phyloP scores from a whole-genome alignment of 2,329 filamentous ascomycete species.

The Rhynchosporium graminicola region DNA sequence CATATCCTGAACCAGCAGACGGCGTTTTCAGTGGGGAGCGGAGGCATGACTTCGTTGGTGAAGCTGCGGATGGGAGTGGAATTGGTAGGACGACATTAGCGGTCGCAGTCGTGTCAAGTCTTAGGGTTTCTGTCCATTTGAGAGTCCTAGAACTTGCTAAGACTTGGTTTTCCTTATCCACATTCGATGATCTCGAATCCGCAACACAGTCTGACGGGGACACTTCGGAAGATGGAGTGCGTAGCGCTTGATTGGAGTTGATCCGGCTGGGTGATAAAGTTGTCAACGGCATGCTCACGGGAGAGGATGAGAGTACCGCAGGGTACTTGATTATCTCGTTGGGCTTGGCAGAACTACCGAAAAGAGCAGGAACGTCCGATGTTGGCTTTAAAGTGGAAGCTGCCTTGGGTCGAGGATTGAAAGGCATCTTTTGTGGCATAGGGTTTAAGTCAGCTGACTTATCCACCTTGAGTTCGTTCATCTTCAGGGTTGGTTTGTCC shows the following conservation, averaged over 20 bases:
- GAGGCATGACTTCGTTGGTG: conserved; percentile 39
- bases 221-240: background rate
- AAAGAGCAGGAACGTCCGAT: conserved; percentile 19
- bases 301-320: conserved; percentile 20
- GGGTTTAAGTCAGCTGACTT: conserved; percentile 26
- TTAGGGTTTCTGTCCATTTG: conserved; percentile 35
- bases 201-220: conserved; percentile 18
- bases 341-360: conserved; percentile 11
- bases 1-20: conserved; percentile 4
- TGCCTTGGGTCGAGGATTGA: conserved; percentile 34
- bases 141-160: conserved; percentile 22
- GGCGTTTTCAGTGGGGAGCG: conserved; percentile 37
- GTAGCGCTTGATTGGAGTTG: conserved; percentile 25
- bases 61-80: conserved; percentile 21
- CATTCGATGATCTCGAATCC: conserved; percentile 18
- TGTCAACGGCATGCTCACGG: conserved; percentile 23
- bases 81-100: conserved; percentile 15
- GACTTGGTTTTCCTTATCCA: conserved; percentile 27
- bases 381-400: conserved; percentile 25
- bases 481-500: background rate
- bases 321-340: background rate
- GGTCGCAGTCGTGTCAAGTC: conserved; percentile 17
- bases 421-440: conserved; percentile 38
- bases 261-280: conserved; percentile 28
- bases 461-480: background rate